Conservation (phyloP, 148 eudicot genomes). For the Rhododendron henanense region DNA sequence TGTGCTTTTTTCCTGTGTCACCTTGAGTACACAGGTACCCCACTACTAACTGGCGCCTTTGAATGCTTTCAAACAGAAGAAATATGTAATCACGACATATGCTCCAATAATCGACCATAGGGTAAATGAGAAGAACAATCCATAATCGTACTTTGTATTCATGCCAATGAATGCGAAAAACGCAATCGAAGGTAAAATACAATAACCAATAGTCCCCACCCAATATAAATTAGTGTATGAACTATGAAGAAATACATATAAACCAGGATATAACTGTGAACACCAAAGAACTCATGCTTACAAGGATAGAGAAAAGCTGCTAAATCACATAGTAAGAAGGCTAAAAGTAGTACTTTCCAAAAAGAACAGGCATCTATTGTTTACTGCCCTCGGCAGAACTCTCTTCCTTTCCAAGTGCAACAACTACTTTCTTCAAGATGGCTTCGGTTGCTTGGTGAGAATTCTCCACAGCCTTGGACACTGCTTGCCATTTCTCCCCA, state of each 20-base stretch:
- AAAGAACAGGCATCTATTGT: conserved; percentile 13
- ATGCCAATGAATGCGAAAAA: background rate
- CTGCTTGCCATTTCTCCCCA: conserved; percentile 87
- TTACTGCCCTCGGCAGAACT: conserved; percentile 50
- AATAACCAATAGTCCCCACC: background rate
- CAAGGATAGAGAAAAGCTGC: background rate
- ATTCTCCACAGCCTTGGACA: conserved; percentile 79
- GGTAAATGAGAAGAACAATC: background rate
- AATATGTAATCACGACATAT: background rate
- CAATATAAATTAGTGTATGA: background rate
- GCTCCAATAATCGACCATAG: background rate
- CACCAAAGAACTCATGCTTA: background rate
- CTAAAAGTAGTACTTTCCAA: background rate
- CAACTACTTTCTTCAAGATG: conserved; percentile 77
- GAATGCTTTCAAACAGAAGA: background rate
- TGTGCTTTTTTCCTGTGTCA: background rate
- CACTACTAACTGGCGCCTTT: background rate
- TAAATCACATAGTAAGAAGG: background rate
- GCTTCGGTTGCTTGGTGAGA: conserved; percentile 86
- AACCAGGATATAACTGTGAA: background rate
- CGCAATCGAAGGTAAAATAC: background rate
- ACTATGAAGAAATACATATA: background rate
- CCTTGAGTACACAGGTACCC: background rate
- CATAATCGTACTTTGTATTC: background rate
- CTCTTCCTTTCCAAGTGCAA: conserved; percentile 76